phyloP scores from a whole-genome alignment of 2,329 filamentous ascomycete genomes.

The Aspergillus carbonarius region DNA sequence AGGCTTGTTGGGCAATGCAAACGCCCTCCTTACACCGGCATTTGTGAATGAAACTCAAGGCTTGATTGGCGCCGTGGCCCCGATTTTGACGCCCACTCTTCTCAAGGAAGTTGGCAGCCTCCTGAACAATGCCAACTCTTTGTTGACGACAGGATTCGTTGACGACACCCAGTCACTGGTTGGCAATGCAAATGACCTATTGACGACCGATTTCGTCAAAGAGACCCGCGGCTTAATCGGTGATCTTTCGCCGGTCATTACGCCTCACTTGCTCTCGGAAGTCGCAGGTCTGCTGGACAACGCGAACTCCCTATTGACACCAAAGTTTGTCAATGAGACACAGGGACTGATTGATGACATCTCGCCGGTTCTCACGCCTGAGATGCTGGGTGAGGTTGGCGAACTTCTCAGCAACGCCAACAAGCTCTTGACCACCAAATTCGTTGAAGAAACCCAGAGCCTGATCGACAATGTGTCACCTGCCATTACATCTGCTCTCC shows the following conservation, averaged over 20 bases:
- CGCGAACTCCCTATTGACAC: constrained; percentile 27
- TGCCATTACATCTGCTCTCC: constrained; percentile 27
- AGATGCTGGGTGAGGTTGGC: constrained; percentile 10
- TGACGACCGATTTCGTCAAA: constrained; percentile 25
- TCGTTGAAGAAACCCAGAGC: constrained; percentile 25
- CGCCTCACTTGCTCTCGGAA: constrained; percentile 20
- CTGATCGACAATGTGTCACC: constrained; percentile 23
- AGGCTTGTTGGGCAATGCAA: constrained; percentile 24
- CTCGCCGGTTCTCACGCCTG: constrained; percentile 8
- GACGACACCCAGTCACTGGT: constrained; percentile 27
- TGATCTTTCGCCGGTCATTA: constrained; percentile 17
- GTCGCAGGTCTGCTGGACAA: constrained; percentile 20
- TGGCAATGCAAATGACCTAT: constrained; percentile 22
- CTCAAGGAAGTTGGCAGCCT: constrained; percentile 24
- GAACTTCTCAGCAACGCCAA: constrained; percentile 23
- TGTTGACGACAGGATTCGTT: constrained; percentile 35
- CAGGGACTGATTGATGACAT: constrained; percentile 16
- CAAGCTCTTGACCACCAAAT: constrained; percentile 26
- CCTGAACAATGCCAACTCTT: constrained; percentile 28
- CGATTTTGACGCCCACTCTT: constrained; percentile 25
- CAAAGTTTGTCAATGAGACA: constrained; percentile 24
- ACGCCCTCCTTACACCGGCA: constrained; percentile 23
- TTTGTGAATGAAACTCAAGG: constrained; percentile 28
- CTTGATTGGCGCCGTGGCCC: constrained; percentile 24
- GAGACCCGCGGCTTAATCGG: constrained; percentile 17